phyloP scores from a whole-genome alignment of 768 basidiomycete genomes.

The Mycena belliarum region DNA sequence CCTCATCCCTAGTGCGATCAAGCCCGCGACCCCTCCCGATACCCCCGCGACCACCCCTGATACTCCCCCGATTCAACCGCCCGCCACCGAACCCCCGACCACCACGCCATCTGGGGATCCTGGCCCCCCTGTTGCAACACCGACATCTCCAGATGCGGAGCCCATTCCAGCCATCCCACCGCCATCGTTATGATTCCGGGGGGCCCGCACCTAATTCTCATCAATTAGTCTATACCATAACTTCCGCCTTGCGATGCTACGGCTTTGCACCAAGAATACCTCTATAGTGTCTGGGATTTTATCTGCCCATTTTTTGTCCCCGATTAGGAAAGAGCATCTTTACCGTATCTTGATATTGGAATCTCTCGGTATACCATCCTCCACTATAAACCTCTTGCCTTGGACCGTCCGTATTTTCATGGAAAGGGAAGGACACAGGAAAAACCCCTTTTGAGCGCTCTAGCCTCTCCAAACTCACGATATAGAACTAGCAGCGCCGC shows the following conservation, averaged over 20 bases:
- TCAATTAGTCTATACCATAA: neutral
- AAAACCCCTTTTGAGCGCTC: too few relatives aligned
- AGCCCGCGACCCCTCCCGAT: neutral
- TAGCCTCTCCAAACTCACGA: too few relatives aligned
- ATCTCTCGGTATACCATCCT: too few relatives aligned
- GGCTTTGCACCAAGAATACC: neutral
- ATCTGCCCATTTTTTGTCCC: too few relatives aligned
- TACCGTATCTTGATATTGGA: too few relatives aligned
- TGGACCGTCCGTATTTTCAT: too few relatives aligned
- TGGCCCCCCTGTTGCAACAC: neutral
- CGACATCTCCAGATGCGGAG: neutral
- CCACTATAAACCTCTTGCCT: too few relatives aligned
- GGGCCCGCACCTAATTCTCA: too few relatives aligned
- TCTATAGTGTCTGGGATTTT: neutral
- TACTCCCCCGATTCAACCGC: neutral
- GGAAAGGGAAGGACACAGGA: too few relatives aligned
- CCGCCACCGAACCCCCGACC: neutral
- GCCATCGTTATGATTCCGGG: too few relatives aligned
- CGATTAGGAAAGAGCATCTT: too few relatives aligned
- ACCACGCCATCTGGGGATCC: neutral
- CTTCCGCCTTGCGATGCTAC: neutral
- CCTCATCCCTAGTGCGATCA: constrained; percentile 42
- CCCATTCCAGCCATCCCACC: neutral
- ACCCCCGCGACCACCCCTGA: neutral
- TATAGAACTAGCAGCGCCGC: too few relatives aligned